Conservation (phyloP, 2,329 filamentous ascomycete genomes). For the Alternaria solani region DNA sequence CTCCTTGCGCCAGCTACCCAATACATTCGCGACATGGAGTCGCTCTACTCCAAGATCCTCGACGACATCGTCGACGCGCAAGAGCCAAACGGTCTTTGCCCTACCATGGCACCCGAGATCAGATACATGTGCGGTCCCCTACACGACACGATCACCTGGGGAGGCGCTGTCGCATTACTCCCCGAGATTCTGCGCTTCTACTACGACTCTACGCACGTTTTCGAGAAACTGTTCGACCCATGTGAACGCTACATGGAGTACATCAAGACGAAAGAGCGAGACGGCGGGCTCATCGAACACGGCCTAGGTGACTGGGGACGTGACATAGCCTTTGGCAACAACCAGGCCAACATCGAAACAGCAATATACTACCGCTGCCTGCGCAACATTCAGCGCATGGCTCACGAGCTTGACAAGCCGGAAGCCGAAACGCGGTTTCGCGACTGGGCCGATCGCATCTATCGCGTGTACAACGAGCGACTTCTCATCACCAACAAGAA, state of each 20-base stretch:
- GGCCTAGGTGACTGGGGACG: constrained; percentile 57
- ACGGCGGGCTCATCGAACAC: constrained; percentile 54
- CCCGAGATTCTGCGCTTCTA: constrained; percentile 51
- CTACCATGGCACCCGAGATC: constrained; percentile 59
- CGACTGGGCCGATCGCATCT: constrained; percentile 34
- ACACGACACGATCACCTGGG: constrained; percentile 58
- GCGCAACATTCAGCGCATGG: constrained; percentile 48
- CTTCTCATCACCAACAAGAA: constrained; percentile 33
- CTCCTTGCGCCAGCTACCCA: constrained; percentile 52
- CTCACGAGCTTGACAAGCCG: constrained; percentile 23
- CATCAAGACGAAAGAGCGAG: constrained; percentile 51
- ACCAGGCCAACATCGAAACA: constrained; percentile 57
- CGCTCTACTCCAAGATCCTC: constrained; percentile 57
- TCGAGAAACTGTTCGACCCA: constrained; percentile 50
- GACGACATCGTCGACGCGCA: constrained; percentile 59
- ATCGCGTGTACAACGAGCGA: constrained; percentile 28
- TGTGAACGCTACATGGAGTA: constrained; percentile 56
- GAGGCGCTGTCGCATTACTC: constrained; percentile 48
- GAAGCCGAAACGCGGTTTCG: constrained; percentile 24
- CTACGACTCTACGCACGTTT: constrained; percentile 52
- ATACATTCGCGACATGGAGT: constrained; percentile 55
- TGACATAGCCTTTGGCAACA: constrained; percentile 55
- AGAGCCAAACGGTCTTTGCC: constrained; percentile 56
- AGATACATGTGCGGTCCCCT: constrained; percentile 60
- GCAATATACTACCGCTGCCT: constrained; percentile 54